Evolutionary conservation across 768 basidiomycete species (phyloP).

Genomic region (Mycena vitilis): DNA sequence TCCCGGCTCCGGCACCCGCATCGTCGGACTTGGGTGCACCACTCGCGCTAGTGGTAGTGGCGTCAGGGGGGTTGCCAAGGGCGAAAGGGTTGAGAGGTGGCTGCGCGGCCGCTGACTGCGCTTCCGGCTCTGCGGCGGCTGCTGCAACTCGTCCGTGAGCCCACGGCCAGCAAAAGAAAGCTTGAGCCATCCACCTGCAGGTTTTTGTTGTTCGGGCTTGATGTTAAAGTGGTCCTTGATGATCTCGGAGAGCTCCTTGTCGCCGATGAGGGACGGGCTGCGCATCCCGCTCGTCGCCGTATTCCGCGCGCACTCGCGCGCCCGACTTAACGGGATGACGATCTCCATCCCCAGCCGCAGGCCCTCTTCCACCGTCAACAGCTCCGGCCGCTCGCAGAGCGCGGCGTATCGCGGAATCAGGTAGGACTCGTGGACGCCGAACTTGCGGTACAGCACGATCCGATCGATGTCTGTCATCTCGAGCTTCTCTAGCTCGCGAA

Average conservation of each 20-base stretch:
- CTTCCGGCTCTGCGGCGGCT: slow-evolving; percentile 24
- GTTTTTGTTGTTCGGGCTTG: slow-evolving; percentile 22
- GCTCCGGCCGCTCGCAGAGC: slow-evolving; percentile 62
- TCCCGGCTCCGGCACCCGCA: slow-evolving; percentile 30
- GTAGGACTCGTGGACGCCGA: slow-evolving; percentile 58
- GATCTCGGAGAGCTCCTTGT: slow-evolving; percentile 41
- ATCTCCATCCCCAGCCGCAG: slow-evolving; percentile 65
- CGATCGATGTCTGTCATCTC: slow-evolving; percentile 60
- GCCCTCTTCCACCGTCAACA: slow-evolving; percentile 67
- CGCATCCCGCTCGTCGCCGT: slow-evolving; percentile 22
- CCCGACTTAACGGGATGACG: slow-evolving; percentile 46
- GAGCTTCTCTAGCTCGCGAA: slow-evolving; percentile 67
- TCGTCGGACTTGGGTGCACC: slow-evolving; percentile 28
- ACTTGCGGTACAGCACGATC: slow-evolving; percentile 66
- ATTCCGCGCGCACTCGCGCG: slow-evolving; percentile 35
- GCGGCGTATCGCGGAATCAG: slow-evolving; percentile 67
- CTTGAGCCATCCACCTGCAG: slow-evolving; percentile 52
- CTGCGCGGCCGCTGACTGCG: not conserved
- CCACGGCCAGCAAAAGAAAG: slow-evolving; percentile 36
- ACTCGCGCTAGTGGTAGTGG: not conserved
- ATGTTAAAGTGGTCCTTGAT: slow-evolving; percentile 50
- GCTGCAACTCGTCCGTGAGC: slow-evolving; percentile 34
- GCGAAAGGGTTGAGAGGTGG: too few species aligned
- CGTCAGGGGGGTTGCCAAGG: too few species aligned
- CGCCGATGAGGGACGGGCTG: slow-evolving; percentile 35